Evolutionary conservation across 1,284 basidiomycete species (phyloP).

Genomic region (Laetiporus sulphureus): DNA sequence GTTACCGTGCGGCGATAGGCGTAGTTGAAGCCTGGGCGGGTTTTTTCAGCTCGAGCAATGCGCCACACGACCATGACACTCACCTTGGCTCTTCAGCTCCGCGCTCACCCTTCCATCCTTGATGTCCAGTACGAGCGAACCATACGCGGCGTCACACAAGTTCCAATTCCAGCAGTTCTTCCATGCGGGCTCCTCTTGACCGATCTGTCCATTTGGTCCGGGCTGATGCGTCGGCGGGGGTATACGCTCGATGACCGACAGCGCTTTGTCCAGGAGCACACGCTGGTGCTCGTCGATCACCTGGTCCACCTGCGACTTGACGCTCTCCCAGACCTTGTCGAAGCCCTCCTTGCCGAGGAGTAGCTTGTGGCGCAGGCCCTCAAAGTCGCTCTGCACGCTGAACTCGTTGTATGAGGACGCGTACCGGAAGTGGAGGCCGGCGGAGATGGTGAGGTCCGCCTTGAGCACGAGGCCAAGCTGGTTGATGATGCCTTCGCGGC

Average conservation of each 20-base stretch:
- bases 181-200: slow-evolving; percentile 83
- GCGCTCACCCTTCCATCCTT: slow-evolving; percentile 89
- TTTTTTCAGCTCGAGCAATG: not conserved
- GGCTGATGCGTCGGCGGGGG: slow-evolving; percentile 57
- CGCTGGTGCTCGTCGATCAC: slow-evolving; percentile 92
- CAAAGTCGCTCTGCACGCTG: slow-evolving; percentile 85
- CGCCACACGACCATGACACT: slow-evolving; percentile 15
- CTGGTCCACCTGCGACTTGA: slow-evolving; percentile 86
- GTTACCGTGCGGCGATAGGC: slow-evolving; percentile 77
- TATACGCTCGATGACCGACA: slow-evolving; percentile 79
- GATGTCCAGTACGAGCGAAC: slow-evolving; percentile 82
- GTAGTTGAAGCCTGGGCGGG: slow-evolving; percentile 87
- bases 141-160: slow-evolving; percentile 90
- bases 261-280: slow-evolving; percentile 83
- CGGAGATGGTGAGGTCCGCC: slow-evolving; percentile 92
- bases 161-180: slow-evolving; percentile 99
- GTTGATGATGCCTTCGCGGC: slow-evolving; percentile 88
- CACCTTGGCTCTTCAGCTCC: slow-evolving; percentile 89
- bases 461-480: slow-evolving; percentile 89
- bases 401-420: slow-evolving; percentile 97
- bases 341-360: slow-evolving; percentile 76
- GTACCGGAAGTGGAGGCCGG: slow-evolving; percentile 96
- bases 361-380: slow-evolving; percentile 85
- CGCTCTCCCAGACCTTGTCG: slow-evolving; percentile 89
- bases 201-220: slow-evolving; percentile 44